Base-by-base conservation (phyloP, 495 filamentous ascomycete species). In the Lasiosphaeris hirsuta region DNA sequence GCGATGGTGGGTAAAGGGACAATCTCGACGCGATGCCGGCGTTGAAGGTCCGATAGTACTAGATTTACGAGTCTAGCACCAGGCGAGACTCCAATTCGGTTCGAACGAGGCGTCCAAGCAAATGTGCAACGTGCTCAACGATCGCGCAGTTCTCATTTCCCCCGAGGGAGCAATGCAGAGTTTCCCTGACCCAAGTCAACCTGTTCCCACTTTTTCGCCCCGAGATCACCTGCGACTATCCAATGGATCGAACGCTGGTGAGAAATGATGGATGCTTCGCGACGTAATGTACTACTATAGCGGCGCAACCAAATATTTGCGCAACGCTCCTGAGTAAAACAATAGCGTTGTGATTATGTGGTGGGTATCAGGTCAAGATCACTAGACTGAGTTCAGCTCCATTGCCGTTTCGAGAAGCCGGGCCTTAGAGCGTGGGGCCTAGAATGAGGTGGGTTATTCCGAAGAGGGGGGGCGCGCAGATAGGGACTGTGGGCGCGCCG, bases 241-340 rank as follows among this genome's bases (percentile, higher is more conserved):
- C 51, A 54, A 54, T 58, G 36, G 49, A 34, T 54, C 56, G 39
- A 35, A 40, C 49, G 37, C 19, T 5, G 33, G n/a, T 30, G 19
- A 39, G 17, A 14, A 19, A 30, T 30, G 49, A 50, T 18, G 18
- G 55, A 17, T 34, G 43, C 37, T 41, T 57, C 51, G 54, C 57
- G 51, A 56, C 51, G 57, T 55, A 46, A 54, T 54, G 56, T 15
- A 23, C 23, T 35, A 34, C 40, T 34, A 40, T 30, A 30, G 23
- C 46, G 58, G 54, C 58, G 54, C 18, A 40, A 34, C 15, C 17
- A 23, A 57, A 36, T 23, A 40, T 34, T 36, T 19, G 50, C 56
- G 56, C 38, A 23, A 17, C 36, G 18, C 23, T 30, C 5, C 5
- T 30, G 23, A 2, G 23, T 30, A 30, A 30, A 30, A 30, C 5